These are phyloP conservation scores for sweet orange (Citrus sinensis) DNA, from an alignment of 345 rosid genomes.

Conservation along the genomic window DNA sequence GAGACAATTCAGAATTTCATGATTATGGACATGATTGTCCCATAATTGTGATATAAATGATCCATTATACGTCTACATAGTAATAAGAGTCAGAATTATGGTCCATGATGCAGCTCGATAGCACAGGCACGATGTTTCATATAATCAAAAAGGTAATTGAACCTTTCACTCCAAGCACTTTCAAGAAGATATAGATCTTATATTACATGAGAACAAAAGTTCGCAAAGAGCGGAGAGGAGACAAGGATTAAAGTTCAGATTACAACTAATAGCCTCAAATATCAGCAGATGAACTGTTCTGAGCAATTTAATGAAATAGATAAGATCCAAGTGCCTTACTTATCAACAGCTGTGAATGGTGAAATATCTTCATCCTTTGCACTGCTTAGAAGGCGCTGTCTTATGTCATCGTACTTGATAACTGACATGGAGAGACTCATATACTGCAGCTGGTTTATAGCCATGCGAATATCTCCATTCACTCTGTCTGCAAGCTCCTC, in stretches of 20 bases:
- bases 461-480: slow-evolving; percentile 97
- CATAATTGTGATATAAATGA: not conserved
- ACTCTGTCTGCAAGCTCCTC: slow-evolving; percentile 97
- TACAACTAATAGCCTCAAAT: not conserved
- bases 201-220: not conserved
- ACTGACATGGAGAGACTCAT: slow-evolving; percentile 88
- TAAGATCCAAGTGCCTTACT: slow-evolving; percentile 43
- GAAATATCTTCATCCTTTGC: slow-evolving; percentile 98
- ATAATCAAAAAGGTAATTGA: not conserved
- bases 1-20: not conserved
- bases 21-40: not conserved
- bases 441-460: slow-evolving; percentile 87
- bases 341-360: slow-evolving; percentile 96
- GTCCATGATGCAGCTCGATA: not conserved
- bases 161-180: not conserved
- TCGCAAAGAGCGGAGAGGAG: not conserved
- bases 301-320: not conserved
- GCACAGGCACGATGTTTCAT: not conserved
- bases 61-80: not conserved
- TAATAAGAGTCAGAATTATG: not conserved
- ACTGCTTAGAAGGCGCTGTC: slow-evolving; percentile 79
- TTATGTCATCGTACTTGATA: slow-evolving; percentile 84
- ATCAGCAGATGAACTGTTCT: not conserved
- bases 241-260: not conserved
- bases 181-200: not conserved